Percentiles rank a stretch among this genome's conserved stretches.
These are phyloP conservation scores for Lotmaria passim DNA, from an alignment of 208 protist species.

Conservation along the genomic window DNA sequence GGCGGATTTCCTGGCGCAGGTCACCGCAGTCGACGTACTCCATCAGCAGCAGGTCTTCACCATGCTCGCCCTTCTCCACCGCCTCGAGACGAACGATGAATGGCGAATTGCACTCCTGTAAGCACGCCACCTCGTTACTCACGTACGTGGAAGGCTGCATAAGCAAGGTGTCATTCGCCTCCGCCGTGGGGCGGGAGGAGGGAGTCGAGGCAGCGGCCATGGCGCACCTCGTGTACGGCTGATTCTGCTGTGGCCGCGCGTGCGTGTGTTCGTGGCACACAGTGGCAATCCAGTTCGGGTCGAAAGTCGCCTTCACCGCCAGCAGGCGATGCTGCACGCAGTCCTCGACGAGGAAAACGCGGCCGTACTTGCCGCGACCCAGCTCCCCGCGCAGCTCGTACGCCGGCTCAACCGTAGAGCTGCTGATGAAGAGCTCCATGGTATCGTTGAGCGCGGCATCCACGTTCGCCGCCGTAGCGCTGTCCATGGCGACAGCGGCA, in stretches of 20 bases:
- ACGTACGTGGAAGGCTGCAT: background rate
- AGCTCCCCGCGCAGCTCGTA: constrained; percentile 34
- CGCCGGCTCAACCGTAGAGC: constrained; percentile 5
- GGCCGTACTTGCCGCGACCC: constrained; percentile 31
- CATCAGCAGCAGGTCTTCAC: constrained; percentile 64
- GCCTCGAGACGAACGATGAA: constrained; percentile 31
- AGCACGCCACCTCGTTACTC: constrained; percentile 38
- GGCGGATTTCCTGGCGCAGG: constrained; percentile 60
- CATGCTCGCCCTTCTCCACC: constrained; percentile 33
- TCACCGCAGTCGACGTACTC: constrained; percentile 80
- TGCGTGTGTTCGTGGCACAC: constrained; percentile 16
- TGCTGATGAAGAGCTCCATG: constrained; percentile 23
- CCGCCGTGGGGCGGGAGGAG: background rate
- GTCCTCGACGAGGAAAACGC: constrained; percentile 32
- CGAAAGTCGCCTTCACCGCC: constrained; percentile 35
- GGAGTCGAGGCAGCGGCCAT: background rate
- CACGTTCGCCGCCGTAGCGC: background rate
- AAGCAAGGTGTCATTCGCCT: background rate
- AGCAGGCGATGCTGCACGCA: constrained; percentile 28
- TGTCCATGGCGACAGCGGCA: background rate
- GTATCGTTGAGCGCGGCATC: constrained; percentile 1
- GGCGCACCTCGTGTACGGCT: background rate
- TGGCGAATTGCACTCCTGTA: constrained; percentile 37
- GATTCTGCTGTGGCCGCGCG: constrained; percentile 17
- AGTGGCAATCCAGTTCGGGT: constrained; percentile 23